Percentiles rank a stretch among this genome's conserved stretches.
These are phyloP conservation scores for Naumovozyma baii DNA, from an alignment of 805 yeast species.

Conservation along the genomic window DNA sequence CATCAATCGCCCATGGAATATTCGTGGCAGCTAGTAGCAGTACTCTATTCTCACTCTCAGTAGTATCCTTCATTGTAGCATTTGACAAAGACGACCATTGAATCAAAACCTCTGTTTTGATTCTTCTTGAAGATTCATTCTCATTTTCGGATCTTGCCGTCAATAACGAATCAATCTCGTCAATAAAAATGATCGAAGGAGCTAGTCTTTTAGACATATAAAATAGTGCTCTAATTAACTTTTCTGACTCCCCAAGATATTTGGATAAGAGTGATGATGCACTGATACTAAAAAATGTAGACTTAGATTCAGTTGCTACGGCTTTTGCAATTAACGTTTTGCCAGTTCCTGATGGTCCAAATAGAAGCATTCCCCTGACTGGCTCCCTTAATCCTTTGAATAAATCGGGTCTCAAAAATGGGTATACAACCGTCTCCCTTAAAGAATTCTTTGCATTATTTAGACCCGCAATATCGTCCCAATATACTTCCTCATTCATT, in stretches of 20 bases:
- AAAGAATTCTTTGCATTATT: conserved; percentile 80
- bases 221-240: conserved; percentile 81
- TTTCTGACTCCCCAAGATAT: conserved; percentile 87
- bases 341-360: conserved; percentile 99
- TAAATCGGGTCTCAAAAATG: conserved; percentile 86
- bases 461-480: conserved; percentile 94
- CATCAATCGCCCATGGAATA: conserved; percentile 94
- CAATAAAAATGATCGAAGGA: conserved; percentile 90
- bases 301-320: conserved; percentile 88
- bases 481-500: conserved; percentile 80
- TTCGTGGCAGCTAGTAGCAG: conserved; percentile 91
- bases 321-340: conserved; percentile 96
- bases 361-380: conserved; percentile 87
- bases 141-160: conserved; percentile 57
- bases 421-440: conserved; percentile 93
- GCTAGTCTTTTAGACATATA: conserved; percentile 75
- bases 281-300: conserved; percentile 85
- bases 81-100: conserved; percentile 91
- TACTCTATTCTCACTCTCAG: conserved; percentile 46
- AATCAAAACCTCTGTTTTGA: conserved; percentile 84
- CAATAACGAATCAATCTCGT: conserved; percentile 86
- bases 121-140: conserved; percentile 80
- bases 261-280: conserved; percentile 86
- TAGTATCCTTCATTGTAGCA: conserved; percentile 63
- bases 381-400: conserved; percentile 90